These are phyloP conservation scores for Podaxis sp. DNA, from an alignment of 768 basidiomycete species.

Conservation along the genomic window DNA sequence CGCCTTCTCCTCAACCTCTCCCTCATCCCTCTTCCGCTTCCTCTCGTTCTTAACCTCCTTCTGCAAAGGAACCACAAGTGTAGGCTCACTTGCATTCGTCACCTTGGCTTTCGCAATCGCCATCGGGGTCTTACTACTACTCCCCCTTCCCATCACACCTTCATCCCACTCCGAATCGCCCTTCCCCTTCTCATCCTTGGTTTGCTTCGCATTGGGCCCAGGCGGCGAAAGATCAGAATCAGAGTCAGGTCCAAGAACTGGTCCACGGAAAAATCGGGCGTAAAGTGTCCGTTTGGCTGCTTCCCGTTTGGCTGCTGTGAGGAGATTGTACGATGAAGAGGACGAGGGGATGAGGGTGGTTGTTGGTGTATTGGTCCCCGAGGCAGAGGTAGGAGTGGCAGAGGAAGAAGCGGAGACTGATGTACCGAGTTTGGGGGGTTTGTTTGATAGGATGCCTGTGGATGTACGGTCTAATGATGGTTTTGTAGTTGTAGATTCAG, in stretches of 20 bases:
- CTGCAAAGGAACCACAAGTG: background rate
- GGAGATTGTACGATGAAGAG: conserved; percentile 44
- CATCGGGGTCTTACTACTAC: conserved; percentile 14
- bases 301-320: conserved; percentile 72
- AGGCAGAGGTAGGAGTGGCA: conserved; percentile 27
- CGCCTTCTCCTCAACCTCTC: background rate
- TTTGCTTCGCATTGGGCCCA: background rate
- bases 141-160: background rate
- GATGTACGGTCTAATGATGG: conserved; percentile 53
- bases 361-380: conserved; percentile 42
- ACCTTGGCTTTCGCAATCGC: conserved; percentile 17
- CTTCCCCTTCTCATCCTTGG: background rate
- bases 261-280: conserved; percentile 78
- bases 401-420: conserved; percentile 34
- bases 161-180: conserved; percentile 2
- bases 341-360: conserved; percentile 20
- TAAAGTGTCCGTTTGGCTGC: conserved; percentile 78
- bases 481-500: conserved; percentile 14
- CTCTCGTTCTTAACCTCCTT: background rate
- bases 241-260: conserved; percentile 55
- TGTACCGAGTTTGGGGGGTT: conserved; percentile 53
- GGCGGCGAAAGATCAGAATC: background rate
- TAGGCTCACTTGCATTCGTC: conserved; percentile 16
- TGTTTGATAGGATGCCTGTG: conserved; percentile 77
- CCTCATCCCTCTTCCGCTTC: conserved; percentile 16